Base-by-base conservation (phyloP, 2,329 filamentous ascomycete species). In the Claviceps sorghi region DNA sequence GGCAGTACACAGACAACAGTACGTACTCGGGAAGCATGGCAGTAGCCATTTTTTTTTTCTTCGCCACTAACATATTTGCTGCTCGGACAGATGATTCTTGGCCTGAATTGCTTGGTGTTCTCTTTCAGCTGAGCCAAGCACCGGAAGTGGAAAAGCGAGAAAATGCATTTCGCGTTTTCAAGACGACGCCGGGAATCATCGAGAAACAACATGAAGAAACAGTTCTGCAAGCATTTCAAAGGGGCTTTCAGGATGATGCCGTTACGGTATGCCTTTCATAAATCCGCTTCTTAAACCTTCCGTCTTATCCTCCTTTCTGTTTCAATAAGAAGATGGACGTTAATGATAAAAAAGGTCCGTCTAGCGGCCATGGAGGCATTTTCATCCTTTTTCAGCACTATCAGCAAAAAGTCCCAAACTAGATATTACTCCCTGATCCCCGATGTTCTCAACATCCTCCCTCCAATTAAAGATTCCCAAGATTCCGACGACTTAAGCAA, bases 291-390 rank as follows among this genome's bases (percentile, higher is more conserved):
- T 6, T 3, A 13, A n/a, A 13, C 26, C 7, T 30, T 8, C 22
- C 19, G 34, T 13, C 19, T 30, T 10, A 36, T 30, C 17, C 21
- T 29, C 11, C 6, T 11, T 13, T 19, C 21, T 11, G 8, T 9
- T 8, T 2, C 44, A 38, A 26, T 8, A 13, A 19, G 11, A 17
- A 38, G 22, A 41, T 49, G 43, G 15, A 34, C 36, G 7, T 38
- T 57, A 29, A 60, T 52, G 11, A 11, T 15, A 44, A 52, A 13
- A 46, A 45, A 91, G 80, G 91, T 98, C 53, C 86, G 89, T 58
- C 81, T 98, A 54, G 84, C 90, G 47, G 90, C 93, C 52, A 95
- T 97, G 82, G 90, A 96, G 65, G 93, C 93, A 8, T 98, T 98
- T 65, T 86, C 91, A 19, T 84, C 90, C 3, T 97, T 98, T 73